phyloP scores from a whole-genome alignment of 108 stramenopile species.

The Stephanodiscus triporus region DNA sequence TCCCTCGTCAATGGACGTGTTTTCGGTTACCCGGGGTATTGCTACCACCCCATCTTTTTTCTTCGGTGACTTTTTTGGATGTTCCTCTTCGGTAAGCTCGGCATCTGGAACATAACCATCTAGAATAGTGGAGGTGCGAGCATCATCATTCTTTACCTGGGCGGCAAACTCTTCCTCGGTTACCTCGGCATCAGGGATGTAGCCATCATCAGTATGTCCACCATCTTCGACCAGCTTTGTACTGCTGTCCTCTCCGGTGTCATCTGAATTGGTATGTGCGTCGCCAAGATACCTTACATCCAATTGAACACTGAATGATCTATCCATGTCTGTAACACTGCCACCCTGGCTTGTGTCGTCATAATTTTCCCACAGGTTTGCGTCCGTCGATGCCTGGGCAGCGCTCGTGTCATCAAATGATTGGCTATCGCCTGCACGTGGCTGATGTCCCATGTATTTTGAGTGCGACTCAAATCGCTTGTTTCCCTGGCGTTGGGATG shows the following conservation, averaged over 20 bases:
- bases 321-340: not conserved
- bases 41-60: conserved; percentile 5
- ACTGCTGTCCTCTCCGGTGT: conserved; percentile 38
- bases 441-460: conserved; percentile 4
- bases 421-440: conserved; percentile 9
- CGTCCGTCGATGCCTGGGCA: conserved; percentile 19
- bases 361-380: conserved; percentile 38
- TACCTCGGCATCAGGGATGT: conserved; percentile 42
- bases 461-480: conserved; percentile 8
- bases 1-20: conserved; percentile 28
- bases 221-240: conserved; percentile 2
- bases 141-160: not conserved
- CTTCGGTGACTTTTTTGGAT: not conserved
- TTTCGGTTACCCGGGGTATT: not conserved
- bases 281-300: conserved; percentile 23
- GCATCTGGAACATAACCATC: conserved; percentile 51
- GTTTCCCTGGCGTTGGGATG: conserved; percentile 42
- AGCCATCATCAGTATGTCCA: conserved; percentile 42
- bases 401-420: conserved; percentile 44
- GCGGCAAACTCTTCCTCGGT: conserved; percentile 32
- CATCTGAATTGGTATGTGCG: conserved; percentile 14
- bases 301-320: conserved; percentile 15
- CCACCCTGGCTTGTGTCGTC: conserved; percentile 32
- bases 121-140: not conserved
- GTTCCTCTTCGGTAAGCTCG: conserved; percentile 47